Base-by-base conservation (phyloP, 2,329 filamentous ascomycete genomes). In the Verticillium nonalfalfae region DNA sequence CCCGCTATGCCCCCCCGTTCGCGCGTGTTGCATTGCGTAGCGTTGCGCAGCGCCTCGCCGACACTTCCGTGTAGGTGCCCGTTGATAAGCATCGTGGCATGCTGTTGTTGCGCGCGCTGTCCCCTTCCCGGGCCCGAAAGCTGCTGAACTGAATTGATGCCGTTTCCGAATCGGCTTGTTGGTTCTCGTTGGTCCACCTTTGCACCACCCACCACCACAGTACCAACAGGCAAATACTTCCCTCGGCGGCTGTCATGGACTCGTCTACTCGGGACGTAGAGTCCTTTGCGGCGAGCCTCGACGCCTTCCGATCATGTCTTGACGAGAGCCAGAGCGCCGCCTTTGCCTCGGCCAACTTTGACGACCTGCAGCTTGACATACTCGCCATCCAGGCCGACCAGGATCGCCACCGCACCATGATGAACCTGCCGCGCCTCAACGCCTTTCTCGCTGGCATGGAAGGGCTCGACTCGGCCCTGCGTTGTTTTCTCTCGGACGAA, bases 351-450 rank as follows among this genome's bases (percentile, higher is more conserved):
- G 66, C 63, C 13, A 63, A 58, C n/a, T 52, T 61, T 18, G 11
- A 59, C 35, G 60, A 68, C 59, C 61, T 73, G 31, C 64, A 68
- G 50, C 2, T 14, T 7, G 62, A 68, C 7, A 67, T 73, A n/a
- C 11, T 63, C 7, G 38, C 39, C 3, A 69, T 71, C 35, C 71
- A 73, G 61, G 55, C 34, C 2, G 64, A 66, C 4, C 71, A 70
- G 57, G 68, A 71, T 14, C 60, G 62, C n/a, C 57, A 61, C 15
- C 70, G 61, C 56, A 64, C 65, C 10, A 62, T 73, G 64, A 68
- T 71, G 59, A 70, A 72, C 61, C 65, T 73, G 21, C 59, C 64
- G 9, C 62, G 71, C 21, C 62, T 72, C 7, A 50, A 68, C n/a
- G 59, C 57, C 21, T 72, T 70, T 52, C 62, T 72, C 2, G 31